A percentile compares a stretch with the other conserved stretches of the same genome.
phyloP scores from a whole-genome alignment of 176 grass and related monocot genomes.

The Phyllostachys edulis region DNA sequence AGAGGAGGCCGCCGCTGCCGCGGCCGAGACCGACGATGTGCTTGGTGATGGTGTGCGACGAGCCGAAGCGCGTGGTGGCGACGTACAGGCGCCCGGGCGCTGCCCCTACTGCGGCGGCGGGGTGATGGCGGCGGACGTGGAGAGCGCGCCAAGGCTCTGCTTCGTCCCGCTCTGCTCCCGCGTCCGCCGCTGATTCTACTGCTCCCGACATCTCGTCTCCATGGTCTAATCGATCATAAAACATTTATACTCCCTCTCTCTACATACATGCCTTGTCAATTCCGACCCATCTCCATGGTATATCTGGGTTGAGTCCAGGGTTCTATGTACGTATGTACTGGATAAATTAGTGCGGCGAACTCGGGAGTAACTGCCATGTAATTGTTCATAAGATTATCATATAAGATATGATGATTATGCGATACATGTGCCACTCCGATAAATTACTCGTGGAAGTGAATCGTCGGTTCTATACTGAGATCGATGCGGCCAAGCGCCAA shows the following conservation, averaged over 20 bases:
- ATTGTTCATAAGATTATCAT: not conserved
- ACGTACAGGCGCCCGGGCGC: constrained; percentile 53
- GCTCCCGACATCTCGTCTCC: constrained; percentile 45
- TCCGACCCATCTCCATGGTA: not conserved
- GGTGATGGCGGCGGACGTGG: constrained; percentile 57
- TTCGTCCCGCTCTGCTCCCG: constrained; percentile 56
- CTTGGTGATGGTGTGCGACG: constrained; percentile 58
- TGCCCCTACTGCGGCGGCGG: constrained; percentile 69
- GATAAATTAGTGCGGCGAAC: not conserved
- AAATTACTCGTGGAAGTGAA: not conserved
- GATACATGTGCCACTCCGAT: not conserved
- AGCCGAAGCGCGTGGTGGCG: constrained; percentile 53
- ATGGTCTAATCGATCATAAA: not conserved
- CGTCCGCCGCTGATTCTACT: constrained; percentile 48
- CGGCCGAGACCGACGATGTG: constrained; percentile 40
- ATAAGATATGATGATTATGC: not conserved
- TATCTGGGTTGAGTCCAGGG: not conserved
- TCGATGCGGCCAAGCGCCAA: not conserved
- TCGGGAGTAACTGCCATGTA: not conserved
- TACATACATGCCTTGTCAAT: not conserved
- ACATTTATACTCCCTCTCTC: not conserved
- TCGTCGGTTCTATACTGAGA: not conserved
- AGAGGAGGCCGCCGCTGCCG: not conserved
- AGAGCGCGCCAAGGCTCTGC: constrained; percentile 61
- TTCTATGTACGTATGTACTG: not conserved